Conservation (phyloP, 768 basidiomycete genomes). For the Mycena haematopus region DNA sequence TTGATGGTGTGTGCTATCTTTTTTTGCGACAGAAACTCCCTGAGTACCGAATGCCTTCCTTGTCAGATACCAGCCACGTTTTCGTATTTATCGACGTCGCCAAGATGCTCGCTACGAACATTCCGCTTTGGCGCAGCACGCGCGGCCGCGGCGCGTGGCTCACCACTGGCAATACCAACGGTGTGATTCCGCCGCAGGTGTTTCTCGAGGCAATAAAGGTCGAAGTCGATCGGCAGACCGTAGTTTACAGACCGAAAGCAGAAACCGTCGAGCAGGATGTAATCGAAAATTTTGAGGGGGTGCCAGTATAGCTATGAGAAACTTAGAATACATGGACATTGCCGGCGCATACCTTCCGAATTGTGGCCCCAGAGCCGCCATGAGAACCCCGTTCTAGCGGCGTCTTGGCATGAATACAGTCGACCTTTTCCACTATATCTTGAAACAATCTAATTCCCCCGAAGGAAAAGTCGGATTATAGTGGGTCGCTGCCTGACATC, state of each 20-base stretch:
- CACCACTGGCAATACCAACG: constrained; percentile 19
- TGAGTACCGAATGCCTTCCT: neutral
- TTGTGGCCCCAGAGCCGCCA: too few relatives aligned
- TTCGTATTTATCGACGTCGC: constrained; percentile 16
- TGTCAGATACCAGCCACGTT: neutral
- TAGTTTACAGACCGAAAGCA: neutral
- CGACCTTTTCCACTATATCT: too few relatives aligned
- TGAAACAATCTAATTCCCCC: too few relatives aligned
- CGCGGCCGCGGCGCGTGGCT: constrained; percentile 6
- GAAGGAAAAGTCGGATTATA: too few relatives aligned
- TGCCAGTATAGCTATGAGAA: too few relatives aligned
- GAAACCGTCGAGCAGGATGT: neutral
- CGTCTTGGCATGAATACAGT: too few relatives aligned
- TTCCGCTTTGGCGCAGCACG: constrained; percentile 9
- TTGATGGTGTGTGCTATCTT: neutral
- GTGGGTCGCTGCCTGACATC: too few relatives aligned
- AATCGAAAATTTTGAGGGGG: neutral
- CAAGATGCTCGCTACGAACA: constrained; percentile 12
- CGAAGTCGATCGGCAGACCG: neutral
- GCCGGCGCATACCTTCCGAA: too few relatives aligned
- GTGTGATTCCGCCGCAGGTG: constrained; percentile 15
- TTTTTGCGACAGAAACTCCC: too few relatives aligned
- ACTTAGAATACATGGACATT: too few relatives aligned
- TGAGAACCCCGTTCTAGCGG: too few relatives aligned
- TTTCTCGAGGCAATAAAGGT: constrained; percentile 15